These are phyloP conservation scores for Botryotinia convoluta DNA, from an alignment of 2,329 filamentous ascomycete species.

Conservation along the genomic window DNA sequence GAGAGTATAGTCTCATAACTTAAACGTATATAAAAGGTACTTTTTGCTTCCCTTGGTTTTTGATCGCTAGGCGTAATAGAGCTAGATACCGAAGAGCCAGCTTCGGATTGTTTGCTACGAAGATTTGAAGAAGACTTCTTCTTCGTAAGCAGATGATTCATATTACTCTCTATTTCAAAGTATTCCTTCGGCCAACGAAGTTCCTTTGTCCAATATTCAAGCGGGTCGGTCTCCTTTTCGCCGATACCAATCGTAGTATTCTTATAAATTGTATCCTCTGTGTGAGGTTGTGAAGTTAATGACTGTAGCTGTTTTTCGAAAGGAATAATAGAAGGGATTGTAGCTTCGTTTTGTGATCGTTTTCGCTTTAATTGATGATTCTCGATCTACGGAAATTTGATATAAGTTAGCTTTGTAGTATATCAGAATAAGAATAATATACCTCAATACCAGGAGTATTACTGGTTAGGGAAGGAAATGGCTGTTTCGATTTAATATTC, in stretches of 20 bases:
- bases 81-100: constrained; percentile 23
- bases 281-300: neutral
- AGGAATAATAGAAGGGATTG: constrained; percentile 16
- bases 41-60: constrained; percentile 42
- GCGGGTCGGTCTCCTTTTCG: neutral
- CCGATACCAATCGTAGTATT: neutral
- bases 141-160: constrained; percentile 36
- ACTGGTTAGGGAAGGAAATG: constrained; percentile 27
- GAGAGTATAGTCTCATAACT: constrained; percentile 41
- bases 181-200: constrained; percentile 1
- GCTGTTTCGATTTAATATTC: constrained; percentile 24
- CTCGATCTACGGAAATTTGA: constrained; percentile 26
- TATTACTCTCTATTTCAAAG: constrained; percentile 6
- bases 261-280: neutral
- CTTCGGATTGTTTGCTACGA: constrained; percentile 34
- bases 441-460: constrained; percentile 27
- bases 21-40: constrained; percentile 38
- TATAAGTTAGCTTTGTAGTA: constrained; percentile 29
- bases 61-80: constrained; percentile 41
- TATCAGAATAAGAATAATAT: constrained; percentile 25
- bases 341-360: constrained; percentile 2
- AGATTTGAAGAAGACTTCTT: constrained; percentile 37
- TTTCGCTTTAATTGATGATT: constrained; percentile 15
- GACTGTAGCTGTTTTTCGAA: constrained; percentile 27
- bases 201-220: constrained; percentile 7